Conservation (phyloP, 805 yeast species). For the Sugiyamaella floridensis region DNA sequence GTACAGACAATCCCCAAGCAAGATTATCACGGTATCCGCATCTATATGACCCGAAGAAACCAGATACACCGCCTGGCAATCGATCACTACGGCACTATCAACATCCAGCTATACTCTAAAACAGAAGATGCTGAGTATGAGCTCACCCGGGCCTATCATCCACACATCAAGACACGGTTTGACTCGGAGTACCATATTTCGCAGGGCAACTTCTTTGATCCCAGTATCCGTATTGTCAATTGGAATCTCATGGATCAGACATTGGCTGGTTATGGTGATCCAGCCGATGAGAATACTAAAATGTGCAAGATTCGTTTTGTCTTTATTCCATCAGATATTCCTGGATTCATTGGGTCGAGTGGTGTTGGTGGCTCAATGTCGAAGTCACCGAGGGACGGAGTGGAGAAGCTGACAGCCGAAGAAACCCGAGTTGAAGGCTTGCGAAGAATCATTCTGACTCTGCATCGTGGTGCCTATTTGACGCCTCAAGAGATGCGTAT, state of each 20-base stretch:
- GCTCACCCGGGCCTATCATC: conserved; percentile 31
- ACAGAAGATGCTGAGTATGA: conserved; percentile 25
- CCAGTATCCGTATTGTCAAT: conserved; percentile 42
- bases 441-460: conserved; percentile 50
- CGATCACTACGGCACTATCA: conserved; percentile 63
- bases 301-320: conserved; percentile 75
- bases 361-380: conserved; percentile 22
- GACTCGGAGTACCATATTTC: conserved; percentile 59
- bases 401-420: conserved; percentile 68
- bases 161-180: conserved; percentile 69
- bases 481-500: conserved; percentile 37
- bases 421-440: conserved; percentile 92
- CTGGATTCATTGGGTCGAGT: conserved; percentile 22
- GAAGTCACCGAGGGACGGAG: conserved; percentile 30
- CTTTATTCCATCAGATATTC: conserved; percentile 68
- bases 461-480: conserved; percentile 51
- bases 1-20: conserved; percentile 42
- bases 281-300: conserved; percentile 19
- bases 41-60: conserved; percentile 71
- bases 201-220: conserved; percentile 47
- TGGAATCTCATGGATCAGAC: conserved; percentile 92
- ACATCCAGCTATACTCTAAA: conserved; percentile 63
- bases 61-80: conserved; percentile 80
- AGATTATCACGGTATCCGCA: conserved; percentile 49
- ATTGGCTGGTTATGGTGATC: conserved; percentile 86